Base-by-base conservation (phyloP, 75 land plant species). In the Larix kaempferi region DNA sequence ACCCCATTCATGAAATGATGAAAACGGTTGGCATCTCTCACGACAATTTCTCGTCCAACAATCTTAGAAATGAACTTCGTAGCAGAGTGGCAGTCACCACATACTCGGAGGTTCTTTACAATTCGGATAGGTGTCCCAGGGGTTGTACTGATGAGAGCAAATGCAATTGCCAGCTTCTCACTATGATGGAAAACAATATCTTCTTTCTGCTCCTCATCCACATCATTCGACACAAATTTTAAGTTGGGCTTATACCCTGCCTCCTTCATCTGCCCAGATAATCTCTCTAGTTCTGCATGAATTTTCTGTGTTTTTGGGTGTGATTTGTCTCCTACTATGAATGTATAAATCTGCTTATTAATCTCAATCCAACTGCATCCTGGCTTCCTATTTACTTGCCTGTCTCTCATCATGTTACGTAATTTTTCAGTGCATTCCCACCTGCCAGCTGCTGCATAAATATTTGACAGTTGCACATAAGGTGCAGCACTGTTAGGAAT, bases 381-480 rank as follows among this genome's bases (percentile, higher is more conserved):
- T 5, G 62, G 62, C 62, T 60, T 60, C 62, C 23, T 23, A 19
- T 60, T 19, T 60, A 60, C 23, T 13, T 23, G 22, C n/a, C 8
- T 60, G 8, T 21, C 8, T 60, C 21, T 21, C 62, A 60, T 60
- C 62, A 60, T 60, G 21, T 19, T 23, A 21, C 12, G 21, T 60
- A 60, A 22, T 21, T 23, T 60, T 60, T 5, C 21, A 21, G 23
- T 23, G 22, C 8, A 22, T 21, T 19, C 62, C 62, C 62, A 60
- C 23, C 62, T 60, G 21, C 62, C 62, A 19, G 23, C 23, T 21
- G 62, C 21, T 21, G 62, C 62, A 60, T 60, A 60, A 22, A 60
- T 21, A 22, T 60, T 60, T 35, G 89, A 87, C 60, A 90, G 65
- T 23, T 83, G 85, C 41, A 87, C 56, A 74, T 87, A 84, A 25